A percentile compares a stretch with the other conserved stretches of the same genome.
Evolutionary conservation across 2,329 filamentous ascomycete species (phyloP).

Genomic region (Hymenoscyphus scutula): DNA sequence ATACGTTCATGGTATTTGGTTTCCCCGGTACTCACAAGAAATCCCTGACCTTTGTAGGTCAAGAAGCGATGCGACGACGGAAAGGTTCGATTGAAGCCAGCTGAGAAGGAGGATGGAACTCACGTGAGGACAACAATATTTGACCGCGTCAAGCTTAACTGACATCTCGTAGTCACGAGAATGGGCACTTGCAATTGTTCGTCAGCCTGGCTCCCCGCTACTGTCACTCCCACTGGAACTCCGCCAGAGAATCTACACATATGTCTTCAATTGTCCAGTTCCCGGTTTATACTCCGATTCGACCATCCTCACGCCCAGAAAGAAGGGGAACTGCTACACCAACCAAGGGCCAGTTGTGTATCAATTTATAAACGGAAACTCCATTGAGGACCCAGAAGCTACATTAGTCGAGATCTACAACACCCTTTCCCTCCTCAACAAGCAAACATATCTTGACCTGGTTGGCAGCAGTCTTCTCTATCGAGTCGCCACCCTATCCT

Average conservation of each 20-base stretch:
- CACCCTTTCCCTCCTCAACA: neutral
- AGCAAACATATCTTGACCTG: neutral
- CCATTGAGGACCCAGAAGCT: neutral
- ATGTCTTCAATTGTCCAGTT: neutral
- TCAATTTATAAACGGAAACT: neutral
- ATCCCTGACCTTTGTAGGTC: neutral
- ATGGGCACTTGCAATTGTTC: neutral
- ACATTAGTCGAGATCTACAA: neutral
- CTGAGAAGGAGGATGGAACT: neutral
- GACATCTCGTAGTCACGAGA: neutral
- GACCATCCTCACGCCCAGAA: neutral
- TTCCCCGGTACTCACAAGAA: neutral
- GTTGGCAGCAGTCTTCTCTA: neutral
- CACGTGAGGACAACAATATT: neutral
- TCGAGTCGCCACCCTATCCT: neutral
- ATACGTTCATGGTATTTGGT: neutral
- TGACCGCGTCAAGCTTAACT: neutral
- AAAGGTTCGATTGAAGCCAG: neutral
- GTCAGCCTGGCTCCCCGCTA: neutral
- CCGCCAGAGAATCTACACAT: neutral
- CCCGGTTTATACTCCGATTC: too few species aligned
- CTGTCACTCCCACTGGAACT: neutral
- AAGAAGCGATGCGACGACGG: neutral
- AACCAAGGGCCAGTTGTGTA: neutral
- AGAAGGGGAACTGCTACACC: neutral